Base-by-base conservation (phyloP, 352 stramenopile genomes). In the Globisporangium paroecandrum region DNA sequence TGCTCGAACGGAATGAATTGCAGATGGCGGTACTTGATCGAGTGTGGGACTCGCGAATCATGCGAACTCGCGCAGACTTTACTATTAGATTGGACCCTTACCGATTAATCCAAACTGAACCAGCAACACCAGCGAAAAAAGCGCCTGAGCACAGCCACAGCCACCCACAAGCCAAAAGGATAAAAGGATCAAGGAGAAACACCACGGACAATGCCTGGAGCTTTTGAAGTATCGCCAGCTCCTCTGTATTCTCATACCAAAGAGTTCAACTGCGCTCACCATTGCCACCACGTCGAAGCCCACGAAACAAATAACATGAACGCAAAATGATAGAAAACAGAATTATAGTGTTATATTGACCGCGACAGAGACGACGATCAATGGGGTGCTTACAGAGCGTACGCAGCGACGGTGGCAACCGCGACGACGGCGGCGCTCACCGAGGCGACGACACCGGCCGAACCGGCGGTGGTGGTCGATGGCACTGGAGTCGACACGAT, bases 301-400 rank as follows among this genome's bases (percentile, higher is more conserved):
- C 38, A 46, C 3, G 10, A 13, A 18, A 18, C 38, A 20, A n/a
- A 47, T 18, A 54, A 18, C n/a, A 20, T 32, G 20, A 29, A 27
- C n/a, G 29, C 29, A 61, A 61, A 38, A 27, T 3, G 53, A 18
- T 20, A 25, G n/a, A 34, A 60, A 27, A 47, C 56, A 61, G 46
- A 51, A 61, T 43, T n/a, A 59, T 36, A 58, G 51, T 29, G 53
- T 59, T 24, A 62, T 51, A 51, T 51, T 51, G 43, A 24, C 56
- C 43, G 34, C 56, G 43, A 49, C 27, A 47, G 32, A 9, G n/a
- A 47, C 15, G 56, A 29, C n/a, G n/a, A 49, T 32, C 27, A 29
- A 64, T 53, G 13, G 27, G 61, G 60, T 8, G 32, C 56, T 62
- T 62, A 62, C 32, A 62, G 56, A 24, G 56, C 56, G 56, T 62